Percentiles rank a stretch among this genome's conserved stretches.
These are phyloP conservation scores for Boletus albobrunnescens DNA, from an alignment of 1,284 basidiomycete genomes.

Conservation along the genomic window DNA sequence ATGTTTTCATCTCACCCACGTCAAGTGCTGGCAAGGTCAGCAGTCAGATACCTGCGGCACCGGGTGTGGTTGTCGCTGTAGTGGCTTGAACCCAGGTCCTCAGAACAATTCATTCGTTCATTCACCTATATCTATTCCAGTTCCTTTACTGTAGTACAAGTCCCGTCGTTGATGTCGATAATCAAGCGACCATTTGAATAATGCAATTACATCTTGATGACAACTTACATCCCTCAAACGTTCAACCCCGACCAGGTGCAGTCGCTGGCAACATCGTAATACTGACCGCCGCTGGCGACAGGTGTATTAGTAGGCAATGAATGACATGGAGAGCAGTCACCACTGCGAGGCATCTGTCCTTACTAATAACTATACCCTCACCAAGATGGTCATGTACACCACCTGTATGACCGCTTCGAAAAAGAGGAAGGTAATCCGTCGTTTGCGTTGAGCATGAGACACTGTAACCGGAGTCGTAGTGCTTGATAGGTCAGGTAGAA, in stretches of 20 bases:
- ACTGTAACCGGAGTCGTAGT: conserved; percentile 53
- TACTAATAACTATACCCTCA: conserved; percentile 44
- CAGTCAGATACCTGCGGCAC: conserved; percentile 52
- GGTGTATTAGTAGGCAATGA: no score
- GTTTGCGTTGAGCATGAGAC: conserved; percentile 73
- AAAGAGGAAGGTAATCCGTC: conserved; percentile 82
- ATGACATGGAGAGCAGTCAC: neutral
- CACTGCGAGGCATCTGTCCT: neutral
- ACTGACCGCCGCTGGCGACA: no score
- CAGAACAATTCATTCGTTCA: conserved; percentile 6
- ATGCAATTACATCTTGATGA: no score
- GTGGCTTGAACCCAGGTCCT: conserved; percentile 3
- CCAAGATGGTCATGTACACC: conserved; percentile 76
- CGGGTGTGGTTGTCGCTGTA: conserved; percentile 63
- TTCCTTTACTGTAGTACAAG: neutral
- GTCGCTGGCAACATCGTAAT: no score
- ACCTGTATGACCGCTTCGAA: conserved; percentile 75
- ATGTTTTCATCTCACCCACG: conserved; percentile 66
- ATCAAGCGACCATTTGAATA: no score
- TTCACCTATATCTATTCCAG: conserved; percentile 13
- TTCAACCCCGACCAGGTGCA: no score
- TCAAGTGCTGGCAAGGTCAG: conserved; percentile 56
- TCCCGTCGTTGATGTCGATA: no score
- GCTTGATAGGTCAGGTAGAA: conserved; percentile 60
- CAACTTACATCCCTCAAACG: no score